A percentile compares a stretch with the other conserved stretches of the same genome.
Evolutionary conservation across 2,329 filamentous ascomycete species (phyloP).

Genomic region (Drechslerella dactyloides): DNA sequence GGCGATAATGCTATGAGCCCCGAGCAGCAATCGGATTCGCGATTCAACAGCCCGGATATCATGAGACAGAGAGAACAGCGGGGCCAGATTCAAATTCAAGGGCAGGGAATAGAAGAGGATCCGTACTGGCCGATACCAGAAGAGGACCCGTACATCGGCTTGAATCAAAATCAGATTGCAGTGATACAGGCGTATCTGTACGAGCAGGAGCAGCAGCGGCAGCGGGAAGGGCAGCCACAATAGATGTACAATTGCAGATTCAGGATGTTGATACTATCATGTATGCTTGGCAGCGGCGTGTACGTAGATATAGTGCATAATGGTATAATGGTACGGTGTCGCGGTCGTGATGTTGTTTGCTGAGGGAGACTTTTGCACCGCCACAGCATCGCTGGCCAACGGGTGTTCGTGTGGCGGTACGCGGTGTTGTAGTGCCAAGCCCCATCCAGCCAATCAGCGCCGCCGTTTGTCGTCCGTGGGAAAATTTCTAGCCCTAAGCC

Average conservation of each 20-base stretch:
- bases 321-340: too few relatives aligned
- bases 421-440: constrained; percentile 6
- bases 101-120: background rate
- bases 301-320: too few relatives aligned
- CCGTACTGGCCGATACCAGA: background rate
- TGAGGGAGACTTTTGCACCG: background rate
- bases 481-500: constrained; percentile 52
- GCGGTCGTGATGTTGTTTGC: too few relatives aligned
- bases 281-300: too few relatives aligned
- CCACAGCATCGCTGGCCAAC: constrained; percentile 23
- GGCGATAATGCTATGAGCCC: too few relatives aligned
- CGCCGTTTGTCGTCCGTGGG: constrained; percentile 15
- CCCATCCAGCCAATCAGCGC: constrained; percentile 23
- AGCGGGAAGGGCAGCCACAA: background rate
- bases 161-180: background rate
- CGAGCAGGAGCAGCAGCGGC: background rate
- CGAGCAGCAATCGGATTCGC: too few relatives aligned
- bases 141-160: background rate
- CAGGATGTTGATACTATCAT: too few relatives aligned
- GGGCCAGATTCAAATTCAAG: too few relatives aligned
- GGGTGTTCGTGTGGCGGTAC: constrained; percentile 10
- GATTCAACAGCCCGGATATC: too few relatives aligned
- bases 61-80: background rate
- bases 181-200: background rate
- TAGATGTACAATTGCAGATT: too few relatives aligned